Evolutionary conservation across 202 grass and related monocot species (phyloP), one percentile per base, ranked within the genome.

Genomic region (Elaeis oleifera): DNA sequence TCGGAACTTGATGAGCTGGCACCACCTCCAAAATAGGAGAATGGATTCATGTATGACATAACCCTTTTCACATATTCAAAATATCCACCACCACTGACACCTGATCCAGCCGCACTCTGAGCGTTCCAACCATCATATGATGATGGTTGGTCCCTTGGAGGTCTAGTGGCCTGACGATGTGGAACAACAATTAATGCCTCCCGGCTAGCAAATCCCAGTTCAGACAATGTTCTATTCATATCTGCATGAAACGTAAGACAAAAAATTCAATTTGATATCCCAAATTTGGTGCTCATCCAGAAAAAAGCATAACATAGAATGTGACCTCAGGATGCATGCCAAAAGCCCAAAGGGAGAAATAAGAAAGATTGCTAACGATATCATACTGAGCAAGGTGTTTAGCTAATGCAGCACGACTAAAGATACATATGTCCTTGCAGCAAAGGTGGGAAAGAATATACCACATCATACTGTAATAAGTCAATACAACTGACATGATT

Each of bases 121-220:
- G 44, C 75, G 54, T 5, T 59, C 28, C 58, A 75, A 26, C 52
- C n/a, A 71, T 71, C 58, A 66, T 78, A 50, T 26, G 44, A 25
- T 36, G 68, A 63, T 29, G 76, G 63, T 14, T 85, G 82, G 53
- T 0, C 26, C 65, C 64, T 83, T 67, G 72, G 29, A 19, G 85
- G 54, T 56, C 68, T 72, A 59, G 59, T 58, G 71, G 62, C 31
- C 58, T 79, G 76, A 57, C 36, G 23, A 77, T 76, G 76, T 25
- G 82, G 94, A 73, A 94, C 69, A 64, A 94, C 85, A 84, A 86
- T 82, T 70, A 99, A 71, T 18, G 94, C 85, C 48, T 99, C 84
- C 25, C 94, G 84, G 78, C 73, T 89, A 59, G 78, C 78, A 86
- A 99, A 84, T 60, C 85, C 88, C 69, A 99, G 58, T 55, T 87